Evolutionary conservation across 768 basidiomycete genomes (phyloP).

Genomic region (Obba rivulosa): DNA sequence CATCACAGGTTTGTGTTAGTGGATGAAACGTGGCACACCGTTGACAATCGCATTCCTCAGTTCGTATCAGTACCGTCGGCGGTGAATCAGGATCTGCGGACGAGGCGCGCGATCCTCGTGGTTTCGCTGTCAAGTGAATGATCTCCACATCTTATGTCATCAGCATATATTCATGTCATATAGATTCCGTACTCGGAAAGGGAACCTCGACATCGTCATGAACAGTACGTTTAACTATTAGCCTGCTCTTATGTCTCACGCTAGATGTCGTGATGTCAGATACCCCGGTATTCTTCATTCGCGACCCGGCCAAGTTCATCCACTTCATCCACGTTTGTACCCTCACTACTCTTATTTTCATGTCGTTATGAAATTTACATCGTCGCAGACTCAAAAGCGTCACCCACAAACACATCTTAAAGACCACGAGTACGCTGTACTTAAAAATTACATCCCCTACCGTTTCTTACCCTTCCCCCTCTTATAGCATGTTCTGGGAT

Average conservation of each 20-base stretch:
- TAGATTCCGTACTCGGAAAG: slow-evolving; percentile 33
- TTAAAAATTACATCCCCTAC: neutral
- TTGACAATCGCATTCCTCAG: slow-evolving; percentile 19
- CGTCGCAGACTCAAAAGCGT: slow-evolving; percentile 39
- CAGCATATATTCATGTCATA: neutral
- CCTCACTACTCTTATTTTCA: neutral
- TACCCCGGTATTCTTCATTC: slow-evolving; percentile 45
- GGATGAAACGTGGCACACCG: neutral
- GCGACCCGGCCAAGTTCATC: slow-evolving; percentile 43
- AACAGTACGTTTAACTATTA: slow-evolving; percentile 11
- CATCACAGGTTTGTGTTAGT: slow-evolving; percentile 20
- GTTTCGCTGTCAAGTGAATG: slow-evolving; percentile 45
- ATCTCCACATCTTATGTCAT: slow-evolving; percentile 8
- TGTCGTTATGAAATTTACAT: slow-evolving; percentile 2
- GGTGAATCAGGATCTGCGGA: slow-evolving; percentile 49
- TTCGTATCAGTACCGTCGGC: slow-evolving; percentile 52
- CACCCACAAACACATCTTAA: slow-evolving; percentile 47
- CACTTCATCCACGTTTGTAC: slow-evolving; percentile 34
- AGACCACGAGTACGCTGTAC: slow-evolving; percentile 24
- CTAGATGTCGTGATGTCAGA: slow-evolving; percentile 25
- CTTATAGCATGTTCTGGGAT: slow-evolving; percentile 35
- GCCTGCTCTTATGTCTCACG: neutral
- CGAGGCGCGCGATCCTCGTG: slow-evolving; percentile 44
- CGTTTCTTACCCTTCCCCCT: neutral
- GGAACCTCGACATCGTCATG: slow-evolving; percentile 33